A percentile compares a stretch with the other conserved stretches of the same genome.
Evolutionary conservation across 257 asterid genomes (phyloP).

Genomic region (Henckelia pumila): DNA sequence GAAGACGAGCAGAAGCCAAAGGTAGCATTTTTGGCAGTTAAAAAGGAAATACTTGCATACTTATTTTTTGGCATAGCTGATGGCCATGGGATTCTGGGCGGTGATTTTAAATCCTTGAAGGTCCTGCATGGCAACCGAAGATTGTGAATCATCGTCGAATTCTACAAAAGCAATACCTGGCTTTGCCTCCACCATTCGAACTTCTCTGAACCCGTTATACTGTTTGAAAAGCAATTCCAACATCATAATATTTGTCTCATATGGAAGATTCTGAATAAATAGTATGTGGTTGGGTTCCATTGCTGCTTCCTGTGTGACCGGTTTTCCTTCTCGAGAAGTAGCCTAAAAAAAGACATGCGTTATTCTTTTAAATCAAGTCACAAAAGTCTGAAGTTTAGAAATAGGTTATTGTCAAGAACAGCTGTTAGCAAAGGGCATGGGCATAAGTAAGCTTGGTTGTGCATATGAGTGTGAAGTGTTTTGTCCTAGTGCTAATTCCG

Average conservation of each 20-base stretch:
- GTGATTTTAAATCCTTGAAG: constrained; percentile 95
- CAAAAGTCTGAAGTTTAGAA: not conserved
- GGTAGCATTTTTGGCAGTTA: not conserved
- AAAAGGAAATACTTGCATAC: not conserved
- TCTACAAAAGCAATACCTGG: constrained; percentile 98
- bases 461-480: not conserved
- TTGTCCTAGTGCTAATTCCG: not conserved
- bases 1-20: not conserved
- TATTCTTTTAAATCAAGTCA: not conserved
- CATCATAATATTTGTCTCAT: constrained; percentile 90
- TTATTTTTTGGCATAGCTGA: constrained; percentile 82
- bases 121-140: constrained; percentile 95
- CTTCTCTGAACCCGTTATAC: constrained; percentile 94
- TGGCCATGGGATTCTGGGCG: constrained; percentile 88
- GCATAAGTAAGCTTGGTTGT: not conserved
- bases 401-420: not conserved
- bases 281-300: constrained; percentile 86
- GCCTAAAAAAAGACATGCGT: constrained; percentile 40
- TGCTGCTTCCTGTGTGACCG: constrained; percentile 51
- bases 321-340: constrained; percentile 57
- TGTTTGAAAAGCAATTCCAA: constrained; percentile 92
- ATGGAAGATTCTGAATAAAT: constrained; percentile 82
- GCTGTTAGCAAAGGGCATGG: not conserved
- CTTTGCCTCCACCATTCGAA: constrained; percentile 90
- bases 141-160: constrained; percentile 77